A percentile compares a stretch with the other conserved stretches of the same genome.
phyloP scores from a whole-genome alignment of 495 filamentous ascomycete species.

The Aspergillus diversus region DNA sequence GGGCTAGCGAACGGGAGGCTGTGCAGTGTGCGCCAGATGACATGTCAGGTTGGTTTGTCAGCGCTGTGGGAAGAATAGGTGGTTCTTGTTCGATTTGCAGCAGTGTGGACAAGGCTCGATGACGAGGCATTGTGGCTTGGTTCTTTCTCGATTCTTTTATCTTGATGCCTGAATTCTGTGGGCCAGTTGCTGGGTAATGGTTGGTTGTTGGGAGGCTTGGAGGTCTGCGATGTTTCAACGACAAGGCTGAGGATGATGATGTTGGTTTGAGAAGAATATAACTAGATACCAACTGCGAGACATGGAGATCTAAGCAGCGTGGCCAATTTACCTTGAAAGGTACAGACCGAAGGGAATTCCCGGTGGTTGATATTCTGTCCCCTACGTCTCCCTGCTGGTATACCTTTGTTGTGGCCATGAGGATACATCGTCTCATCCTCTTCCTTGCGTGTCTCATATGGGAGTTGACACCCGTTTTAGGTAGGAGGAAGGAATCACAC shows the following conservation, averaged over 20 bases:
- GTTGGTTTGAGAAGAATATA: too few species aligned
- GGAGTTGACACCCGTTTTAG: neutral
- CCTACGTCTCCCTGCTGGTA: too few species aligned
- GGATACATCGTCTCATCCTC: neutral
- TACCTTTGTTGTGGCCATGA: too few species aligned
- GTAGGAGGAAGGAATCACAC: neutral
- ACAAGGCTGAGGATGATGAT: neutral
- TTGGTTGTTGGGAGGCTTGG: neutral
- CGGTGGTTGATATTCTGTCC: too few species aligned
- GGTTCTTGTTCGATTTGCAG: neutral
- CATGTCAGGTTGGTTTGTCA: too few species aligned
- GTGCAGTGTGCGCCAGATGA: too few species aligned
- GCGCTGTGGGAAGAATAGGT: too few species aligned
- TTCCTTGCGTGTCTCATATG: neutral
- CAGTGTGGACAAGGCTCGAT: neutral
- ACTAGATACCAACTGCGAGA: too few species aligned
- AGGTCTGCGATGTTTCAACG: neutral
- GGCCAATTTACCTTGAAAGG: too few species aligned
- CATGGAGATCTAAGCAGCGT: too few species aligned
- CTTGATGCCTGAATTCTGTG: conserved; percentile 12
- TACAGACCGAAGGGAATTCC: too few species aligned
- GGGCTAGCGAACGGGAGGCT: too few species aligned
- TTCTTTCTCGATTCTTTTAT: conserved; percentile 1
- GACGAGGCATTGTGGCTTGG: neutral
- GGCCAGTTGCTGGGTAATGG: neutral